A percentile compares a stretch with the other conserved stretches of the same genome.
phyloP scores from a whole-genome alignment of 202 grass and related monocot genomes.

The Tripidium arundinaceum region DNA sequence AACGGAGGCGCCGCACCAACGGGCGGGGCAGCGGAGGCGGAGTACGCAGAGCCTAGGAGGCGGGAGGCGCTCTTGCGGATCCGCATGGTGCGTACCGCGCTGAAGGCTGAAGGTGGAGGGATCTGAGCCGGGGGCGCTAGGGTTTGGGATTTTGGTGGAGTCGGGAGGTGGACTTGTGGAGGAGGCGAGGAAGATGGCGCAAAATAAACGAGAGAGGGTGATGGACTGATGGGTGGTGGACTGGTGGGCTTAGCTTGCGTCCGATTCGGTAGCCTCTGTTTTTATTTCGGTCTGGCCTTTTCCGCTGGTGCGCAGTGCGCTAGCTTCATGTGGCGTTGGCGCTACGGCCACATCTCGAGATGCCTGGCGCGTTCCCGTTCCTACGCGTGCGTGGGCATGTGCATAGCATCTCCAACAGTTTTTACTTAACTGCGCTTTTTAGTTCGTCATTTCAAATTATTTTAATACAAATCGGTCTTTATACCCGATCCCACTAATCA shows the following conservation, averaged over 20 bases:
- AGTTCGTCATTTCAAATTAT: background rate
- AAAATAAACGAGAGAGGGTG: background rate
- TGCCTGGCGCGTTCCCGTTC: background rate
- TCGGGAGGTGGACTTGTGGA: background rate
- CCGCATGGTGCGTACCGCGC: slow-evolving; percentile 28
- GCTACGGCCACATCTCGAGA: background rate
- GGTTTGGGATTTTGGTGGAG: slow-evolving; percentile 36
- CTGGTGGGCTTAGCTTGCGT: background rate
- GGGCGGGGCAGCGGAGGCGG: background rate
- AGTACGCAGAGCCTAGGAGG: slow-evolving; percentile 25
- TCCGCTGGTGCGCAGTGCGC: background rate
- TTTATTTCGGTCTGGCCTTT: background rate
- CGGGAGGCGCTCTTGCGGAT: slow-evolving; percentile 47
- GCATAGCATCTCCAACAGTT: background rate
- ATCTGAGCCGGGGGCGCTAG: slow-evolving; percentile 21
- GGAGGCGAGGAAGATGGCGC: background rate
- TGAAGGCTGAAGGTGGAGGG: background rate
- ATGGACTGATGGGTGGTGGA: background rate
- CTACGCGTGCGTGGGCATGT: background rate
- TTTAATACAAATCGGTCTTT: background rate
- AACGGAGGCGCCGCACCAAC: background rate
- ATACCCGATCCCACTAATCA: too few relatives aligned
- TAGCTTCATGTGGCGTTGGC: background rate
- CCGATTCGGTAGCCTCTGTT: background rate
- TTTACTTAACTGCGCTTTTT: too few relatives aligned